Evolutionary conservation across 768 basidiomycete species (phyloP), one percentile per base, ranked within the genome.

Genomic region (Termitomyces sp.): DNA sequence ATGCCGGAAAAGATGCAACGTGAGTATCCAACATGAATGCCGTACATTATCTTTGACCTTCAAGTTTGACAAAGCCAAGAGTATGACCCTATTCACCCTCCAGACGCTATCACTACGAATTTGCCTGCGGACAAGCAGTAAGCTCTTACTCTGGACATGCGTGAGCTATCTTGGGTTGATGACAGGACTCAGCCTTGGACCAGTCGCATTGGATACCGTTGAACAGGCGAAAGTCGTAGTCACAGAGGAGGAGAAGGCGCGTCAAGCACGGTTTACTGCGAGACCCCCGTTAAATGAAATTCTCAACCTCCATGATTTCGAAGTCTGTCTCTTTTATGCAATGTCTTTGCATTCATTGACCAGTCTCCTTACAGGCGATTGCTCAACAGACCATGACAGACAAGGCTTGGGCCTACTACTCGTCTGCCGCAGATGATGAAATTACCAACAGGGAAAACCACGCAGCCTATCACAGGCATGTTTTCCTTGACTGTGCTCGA

Each of bases 341-440:
- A 20, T 49, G 36, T 25, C 32, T 31, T n/a, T 55, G 40, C n/a
- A 17, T 56, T n/a, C 2, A 56, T 20, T 45, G 11, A 34, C n/a
- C 54, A 43, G 46, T 68, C 57, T 67, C 55, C 36, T 45, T n/a
- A 31, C 60, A 94, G 92, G 83, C 90, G 17, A 87, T 98, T 56
- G 95, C 94, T 9, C 89, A 83, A 72, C 79, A 79, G 67, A 88
- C 92, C 11, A 87, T 98, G 79, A 76, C 86, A 2, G 87, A 89
- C 38, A 92, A 93, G 71, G 93, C 93, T 0, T 98, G 96, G 96
- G 96, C 95, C 5, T 96, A 96, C 72, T 96, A 98, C 69, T 94
- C 91, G 0, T 95, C 93, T n/a, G 96, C 94, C 17, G 88, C 96
- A 7, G 96, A 98, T 70, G 96, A 98, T 67, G 94, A 97, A 74